Base-by-base conservation (phyloP, 2,329 filamentous ascomycete genomes). In the Fusarium equiseti region DNA sequence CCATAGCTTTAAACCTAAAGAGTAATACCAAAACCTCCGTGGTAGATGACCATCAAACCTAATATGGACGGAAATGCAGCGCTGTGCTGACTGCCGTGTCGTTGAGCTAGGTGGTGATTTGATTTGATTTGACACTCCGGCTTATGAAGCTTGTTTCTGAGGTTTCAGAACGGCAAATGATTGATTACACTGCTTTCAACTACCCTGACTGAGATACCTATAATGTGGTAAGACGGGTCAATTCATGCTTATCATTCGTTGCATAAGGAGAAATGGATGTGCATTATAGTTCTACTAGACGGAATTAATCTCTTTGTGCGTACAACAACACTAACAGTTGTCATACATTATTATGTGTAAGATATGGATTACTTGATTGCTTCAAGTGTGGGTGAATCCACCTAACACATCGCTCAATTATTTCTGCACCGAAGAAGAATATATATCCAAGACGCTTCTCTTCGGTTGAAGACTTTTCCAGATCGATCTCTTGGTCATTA, bases 321-420 rank as follows among this genome's bases (percentile, higher is more conserved):
- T 42, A 63, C 43, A 48, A 15, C 12, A 61, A 42, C 42, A 48
- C 20, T 31, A 42, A 61, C 57, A 42, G 24, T 43, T 52, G 45
- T 64, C 46, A 60, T 54, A 64, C 46, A 43, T 40, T 38, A 50
- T 51, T 64, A 26, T 62, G 66, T 63, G 62, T 63, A 63, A 70
- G 67, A 71, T 58, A 31, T 38, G 35, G 35, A 38, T 52, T 52
- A 42, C 31, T 26, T 66, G 50, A 26, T 15, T 20, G 24, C 35
- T n/a, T 38, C 18, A 18, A 27, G 31, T 52, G 59, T 63, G 26
- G 20, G 58, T 49, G 49, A 53, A 22, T 38, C 44, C 46, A 60
- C 54, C 46, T 27, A 52, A 29, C 15, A 38, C 13, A 38, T 43
- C n/a, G 27, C 24, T 22, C 48, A 51, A 38, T n/a, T 64, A 44